Conservation (phyloP, 306 rosid genomes). For the Medicago lupulina region DNA sequence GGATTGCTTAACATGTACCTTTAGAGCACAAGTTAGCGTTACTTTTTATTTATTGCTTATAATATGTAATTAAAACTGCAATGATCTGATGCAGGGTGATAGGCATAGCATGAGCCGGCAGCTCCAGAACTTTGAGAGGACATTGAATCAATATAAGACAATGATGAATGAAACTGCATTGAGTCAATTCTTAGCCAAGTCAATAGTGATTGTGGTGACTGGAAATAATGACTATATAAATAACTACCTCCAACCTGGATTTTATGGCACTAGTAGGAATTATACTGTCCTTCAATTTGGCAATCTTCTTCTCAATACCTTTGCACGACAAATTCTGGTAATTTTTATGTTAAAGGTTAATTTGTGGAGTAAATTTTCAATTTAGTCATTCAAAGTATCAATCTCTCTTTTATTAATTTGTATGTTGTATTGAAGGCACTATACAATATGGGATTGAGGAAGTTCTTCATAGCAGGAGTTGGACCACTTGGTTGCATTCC, state of each 20-base stretch:
- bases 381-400: too few relatives aligned
- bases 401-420: too few relatives aligned
- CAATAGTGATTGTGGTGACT: background rate
- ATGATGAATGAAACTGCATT: conserved; percentile 49
- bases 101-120: conserved; percentile 59
- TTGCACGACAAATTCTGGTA: conserved; percentile 41
- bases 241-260: background rate
- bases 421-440: conserved; percentile 50
- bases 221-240: conserved; percentile 19
- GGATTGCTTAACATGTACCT: too few relatives aligned
- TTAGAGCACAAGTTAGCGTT: too few relatives aligned
- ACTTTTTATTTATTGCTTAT: background rate
- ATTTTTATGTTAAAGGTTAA: background rate
- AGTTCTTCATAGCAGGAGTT: conserved; percentile 67
- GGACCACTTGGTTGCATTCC: conserved; percentile 94
- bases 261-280: background rate
- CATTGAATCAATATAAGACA: conserved; percentile 42
- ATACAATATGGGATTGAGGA: conserved; percentile 61
- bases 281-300: conserved; percentile 43
- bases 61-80: background rate
- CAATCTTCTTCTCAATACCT: conserved; percentile 65
- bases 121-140: conserved; percentile 56
- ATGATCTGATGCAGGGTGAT: conserved; percentile 55
- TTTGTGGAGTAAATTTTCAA: background rate
- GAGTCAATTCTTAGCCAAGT: conserved; percentile 32